A percentile compares a stretch with the other conserved stretches of the same genome.
Conservation (phyloP, 371 early-diverging fungal genomes). For the Mortierella sp. region DNA sequence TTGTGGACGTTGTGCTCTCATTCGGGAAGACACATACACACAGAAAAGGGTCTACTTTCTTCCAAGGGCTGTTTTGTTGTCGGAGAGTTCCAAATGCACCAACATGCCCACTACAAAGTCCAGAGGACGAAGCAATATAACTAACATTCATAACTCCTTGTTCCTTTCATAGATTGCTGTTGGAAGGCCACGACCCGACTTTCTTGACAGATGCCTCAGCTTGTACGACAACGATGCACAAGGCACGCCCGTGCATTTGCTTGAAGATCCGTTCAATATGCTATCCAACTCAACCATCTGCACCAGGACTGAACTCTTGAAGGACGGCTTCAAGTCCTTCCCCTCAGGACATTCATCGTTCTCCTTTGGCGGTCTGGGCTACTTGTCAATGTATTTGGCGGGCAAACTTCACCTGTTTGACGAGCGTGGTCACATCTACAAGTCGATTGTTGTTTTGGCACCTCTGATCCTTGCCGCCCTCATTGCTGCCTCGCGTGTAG, state of each 20-base stretch:
- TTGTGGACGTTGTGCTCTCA: too few species aligned
- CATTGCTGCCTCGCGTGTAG: slow-evolving; percentile 78
- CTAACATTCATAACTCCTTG: not conserved
- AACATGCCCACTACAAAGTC: too few species aligned
- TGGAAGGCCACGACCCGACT: slow-evolving; percentile 92
- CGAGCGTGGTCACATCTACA: slow-evolving; percentile 74
- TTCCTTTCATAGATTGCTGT: slow-evolving; percentile 53
- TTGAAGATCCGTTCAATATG: slow-evolving; percentile 62
- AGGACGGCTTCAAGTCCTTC: slow-evolving; percentile 91
- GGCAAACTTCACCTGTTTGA: slow-evolving; percentile 81
- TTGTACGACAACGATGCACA: slow-evolving; percentile 42
- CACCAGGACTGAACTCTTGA: slow-evolving; percentile 65
- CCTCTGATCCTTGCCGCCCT: slow-evolving; percentile 74
- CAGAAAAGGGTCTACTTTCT: too few species aligned
- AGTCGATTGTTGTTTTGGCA: slow-evolving; percentile 67
- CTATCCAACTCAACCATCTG: slow-evolving; percentile 73
- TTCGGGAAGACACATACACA: too few species aligned
- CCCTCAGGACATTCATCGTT: slow-evolving; percentile 95
- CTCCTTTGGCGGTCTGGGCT: slow-evolving; percentile 81
- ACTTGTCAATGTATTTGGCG: slow-evolving; percentile 76
- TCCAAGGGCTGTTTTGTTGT: too few species aligned
- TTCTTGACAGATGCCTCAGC: slow-evolving; percentile 85
- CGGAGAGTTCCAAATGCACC: too few species aligned
- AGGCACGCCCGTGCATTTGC: slow-evolving; percentile 16
- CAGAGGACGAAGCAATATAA: too few species aligned